Conservation (phyloP, 2,329 filamentous ascomycete genomes). For the Teratosphaeriaceae sp. region DNA sequence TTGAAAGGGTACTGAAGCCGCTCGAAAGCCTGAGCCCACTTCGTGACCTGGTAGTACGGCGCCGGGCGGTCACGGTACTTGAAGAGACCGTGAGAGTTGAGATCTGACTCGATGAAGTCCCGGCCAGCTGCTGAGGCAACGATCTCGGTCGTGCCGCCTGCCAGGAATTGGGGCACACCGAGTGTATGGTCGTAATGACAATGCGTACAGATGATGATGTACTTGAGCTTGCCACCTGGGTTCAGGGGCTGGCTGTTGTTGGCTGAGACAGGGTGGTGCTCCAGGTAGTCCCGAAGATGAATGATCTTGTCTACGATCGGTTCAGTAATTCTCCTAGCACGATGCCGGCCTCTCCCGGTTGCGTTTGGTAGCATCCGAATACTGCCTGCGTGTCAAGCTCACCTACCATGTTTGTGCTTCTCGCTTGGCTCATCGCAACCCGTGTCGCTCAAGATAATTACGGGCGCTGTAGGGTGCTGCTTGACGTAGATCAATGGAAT, state of each 20-base stretch:
- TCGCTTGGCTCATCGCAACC: conserved; percentile 37
- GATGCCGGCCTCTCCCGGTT: too few species aligned
- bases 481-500: conserved; percentile 44
- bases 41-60: conserved; percentile 35
- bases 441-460: conserved; percentile 39
- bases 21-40: conserved; percentile 36
- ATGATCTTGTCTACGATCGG: conserved; percentile 18
- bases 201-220: conserved; percentile 40
- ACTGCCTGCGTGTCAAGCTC: not conserved
- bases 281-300: conserved; percentile 37
- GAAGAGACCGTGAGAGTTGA: conserved; percentile 37
- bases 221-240: conserved; percentile 23
- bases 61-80: conserved; percentile 30
- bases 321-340: too few species aligned
- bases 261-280: conserved; percentile 32
- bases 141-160: conserved; percentile 20
- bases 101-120: conserved; percentile 35
- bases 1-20: conserved; percentile 21
- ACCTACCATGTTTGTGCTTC: conserved; percentile 17
- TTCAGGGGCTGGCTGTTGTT: conserved; percentile 35
- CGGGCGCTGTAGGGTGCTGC: conserved; percentile 25
- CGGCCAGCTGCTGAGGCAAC: conserved; percentile 32
- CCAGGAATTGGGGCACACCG: conserved; percentile 32
- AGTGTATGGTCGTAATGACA: conserved; percentile 41
- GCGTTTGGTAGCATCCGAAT: too few species aligned